phyloP scores from a whole-genome alignment of 352 stramenopile genomes.

The Globisporangium polare region DNA sequence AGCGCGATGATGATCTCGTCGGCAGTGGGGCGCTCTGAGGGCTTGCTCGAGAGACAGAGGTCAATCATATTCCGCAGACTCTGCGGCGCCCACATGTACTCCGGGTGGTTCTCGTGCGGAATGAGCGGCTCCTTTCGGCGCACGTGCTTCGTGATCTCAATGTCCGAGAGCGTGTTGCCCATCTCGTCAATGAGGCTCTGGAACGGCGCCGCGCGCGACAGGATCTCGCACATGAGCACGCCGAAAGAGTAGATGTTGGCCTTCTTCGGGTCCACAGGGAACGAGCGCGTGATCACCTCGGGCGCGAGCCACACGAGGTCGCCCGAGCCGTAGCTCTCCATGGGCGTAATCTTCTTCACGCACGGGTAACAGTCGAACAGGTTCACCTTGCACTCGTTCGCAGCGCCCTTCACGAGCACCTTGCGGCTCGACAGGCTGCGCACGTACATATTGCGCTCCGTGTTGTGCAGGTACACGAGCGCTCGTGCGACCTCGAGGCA shows the following conservation, averaged over 20 bases:
- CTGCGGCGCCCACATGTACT: conserved; percentile 34
- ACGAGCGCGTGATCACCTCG: conserved; percentile 44
- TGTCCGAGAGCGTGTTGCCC: conserved; percentile 52
- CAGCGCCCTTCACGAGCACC: conserved; percentile 46
- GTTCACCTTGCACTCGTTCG: conserved; percentile 51
- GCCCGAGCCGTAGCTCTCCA: conserved; percentile 38
- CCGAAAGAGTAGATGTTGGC: conserved; percentile 69
- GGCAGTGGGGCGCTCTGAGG: conserved; percentile 44
- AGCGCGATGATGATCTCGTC: conserved; percentile 46
- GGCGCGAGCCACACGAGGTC: conserved; percentile 50
- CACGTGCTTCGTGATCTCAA: conserved; percentile 39
- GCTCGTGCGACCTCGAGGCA: conserved; percentile 61
- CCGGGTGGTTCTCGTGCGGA: conserved; percentile 42
- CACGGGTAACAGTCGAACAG: conserved; percentile 51
- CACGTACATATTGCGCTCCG: conserved; percentile 40
- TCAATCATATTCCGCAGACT: conserved; percentile 41
- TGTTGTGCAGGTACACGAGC: conserved; percentile 58
- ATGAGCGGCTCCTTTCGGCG: conserved; percentile 27
- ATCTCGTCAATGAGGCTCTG: conserved; percentile 35
- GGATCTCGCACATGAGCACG: conserved; percentile 56
- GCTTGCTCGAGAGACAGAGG: conserved; percentile 43
- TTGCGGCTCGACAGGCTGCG: conserved; percentile 51
- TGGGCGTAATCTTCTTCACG: conserved; percentile 22
- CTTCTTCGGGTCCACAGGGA: conserved; percentile 39
- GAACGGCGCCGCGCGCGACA: conserved; percentile 46